Evolutionary conservation across 1,139 yeast species (phyloP), one percentile per base, ranked within the genome.

Genomic region (Blastobotrys malaysiensis): DNA sequence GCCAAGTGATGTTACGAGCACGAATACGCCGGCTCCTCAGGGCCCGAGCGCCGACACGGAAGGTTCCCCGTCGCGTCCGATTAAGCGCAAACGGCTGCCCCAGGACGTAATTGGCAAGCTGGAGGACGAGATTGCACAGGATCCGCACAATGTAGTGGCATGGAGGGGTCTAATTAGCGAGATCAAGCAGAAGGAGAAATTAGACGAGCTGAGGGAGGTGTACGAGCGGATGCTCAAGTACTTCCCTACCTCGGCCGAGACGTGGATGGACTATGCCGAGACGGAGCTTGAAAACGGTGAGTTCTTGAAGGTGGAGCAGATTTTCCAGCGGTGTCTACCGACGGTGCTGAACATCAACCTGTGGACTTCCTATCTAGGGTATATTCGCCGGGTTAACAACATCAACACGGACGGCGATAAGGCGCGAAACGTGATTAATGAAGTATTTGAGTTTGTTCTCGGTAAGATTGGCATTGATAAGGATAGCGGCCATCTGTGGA

Each of bases 391-490:
- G 58, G 85, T 83, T 45, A 88, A 90, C 66, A 88, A 88, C 65
- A 58, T 65, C 45, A 78, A 87, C 21, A 80, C 84, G 50, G 85
- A 93, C 1, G 95, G 95, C 22, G 95, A 88, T 63, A 83, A 81
- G 60, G 95, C 96, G 0, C 77, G 96, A 59, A 80, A 84, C 6
- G 78, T 80, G 2, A 88, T 91, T 9, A 76, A 85, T 22, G 86
- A 84, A 65, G 96, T 97, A 0, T 93, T 85, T 67, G 96, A 89
- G 60, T 83, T 87, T 68, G 96, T 96, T 1, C 75, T 88, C 31
- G 82, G 79, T 45, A 79, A 84, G 58, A 90, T 91, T 36, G 95
- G 96, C 1, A 75, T 83, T 52, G 99, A 93, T 68, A 79, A 86
- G 7, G 77, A 79, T 46, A 81, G 93, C 48, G 86, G 87, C 31